A percentile compares a stretch with the other conserved stretches of the same genome.
phyloP scores from a whole-genome alignment of 495 filamentous ascomycete genomes.

The Penicillium coffeae region DNA sequence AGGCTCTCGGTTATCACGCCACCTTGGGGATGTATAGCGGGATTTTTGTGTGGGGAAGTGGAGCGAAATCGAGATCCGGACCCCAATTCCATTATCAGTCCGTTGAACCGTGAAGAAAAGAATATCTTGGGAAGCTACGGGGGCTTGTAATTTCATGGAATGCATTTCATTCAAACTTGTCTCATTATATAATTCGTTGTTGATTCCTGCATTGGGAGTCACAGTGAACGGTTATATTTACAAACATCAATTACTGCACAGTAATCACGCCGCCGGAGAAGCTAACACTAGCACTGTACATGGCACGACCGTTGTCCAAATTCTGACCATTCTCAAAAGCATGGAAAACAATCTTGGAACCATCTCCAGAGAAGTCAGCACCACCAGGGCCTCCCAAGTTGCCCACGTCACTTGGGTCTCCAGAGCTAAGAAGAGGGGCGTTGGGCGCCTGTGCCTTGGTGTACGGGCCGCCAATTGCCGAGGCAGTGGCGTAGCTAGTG shows the following conservation, averaged over 20 bases:
- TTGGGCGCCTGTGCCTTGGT: conserved; percentile 25
- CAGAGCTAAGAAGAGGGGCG: conserved; percentile 37
- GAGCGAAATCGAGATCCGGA: too few species aligned
- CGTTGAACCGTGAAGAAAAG: too few species aligned
- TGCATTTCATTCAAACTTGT: too few species aligned
- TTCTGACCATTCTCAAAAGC: conserved; percentile 22
- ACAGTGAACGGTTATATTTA: too few species aligned
- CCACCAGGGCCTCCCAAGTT: conserved; percentile 47
- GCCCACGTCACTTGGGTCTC: conserved; percentile 28
- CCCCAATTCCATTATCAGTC: too few species aligned
- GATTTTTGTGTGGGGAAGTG: too few species aligned
- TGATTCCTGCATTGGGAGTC: too few species aligned
- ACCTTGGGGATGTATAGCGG: too few species aligned
- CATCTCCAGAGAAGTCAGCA: conserved; percentile 35
- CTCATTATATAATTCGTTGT: too few species aligned
- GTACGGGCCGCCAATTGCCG: conserved; percentile 42
- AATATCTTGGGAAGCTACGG: too few species aligned
- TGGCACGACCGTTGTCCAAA: conserved; percentile 14
- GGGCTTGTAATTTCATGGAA: not conserved
- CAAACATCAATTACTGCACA: not conserved
- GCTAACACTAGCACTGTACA: conserved; percentile 16
- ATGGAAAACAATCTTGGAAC: conserved; percentile 45
- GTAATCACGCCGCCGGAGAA: conserved; percentile 10
- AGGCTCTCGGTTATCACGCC: too few species aligned
- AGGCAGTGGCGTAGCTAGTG: conserved; percentile 48